Percentiles rank a stretch among this genome's conserved stretches.
phyloP scores from a whole-genome alignment of 1,139 yeast species.

The Taphrina deformans region DNA sequence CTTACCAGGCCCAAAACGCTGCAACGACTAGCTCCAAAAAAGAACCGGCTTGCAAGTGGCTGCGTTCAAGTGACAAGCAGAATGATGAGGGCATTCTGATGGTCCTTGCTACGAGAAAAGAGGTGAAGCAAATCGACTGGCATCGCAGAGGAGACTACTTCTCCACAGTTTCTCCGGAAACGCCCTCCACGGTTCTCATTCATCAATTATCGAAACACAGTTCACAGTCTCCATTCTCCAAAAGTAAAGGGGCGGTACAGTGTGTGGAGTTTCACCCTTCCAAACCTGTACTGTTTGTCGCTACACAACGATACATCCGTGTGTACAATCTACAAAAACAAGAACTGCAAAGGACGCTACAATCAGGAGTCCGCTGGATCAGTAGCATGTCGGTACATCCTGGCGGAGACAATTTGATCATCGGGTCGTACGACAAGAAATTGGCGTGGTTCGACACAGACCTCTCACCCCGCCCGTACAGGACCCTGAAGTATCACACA shows the following conservation, averaged over 20 bases:
- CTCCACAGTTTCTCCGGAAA: slow-evolving; percentile 89
- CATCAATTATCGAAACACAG: slow-evolving; percentile 93
- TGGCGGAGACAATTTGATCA: slow-evolving; percentile 82
- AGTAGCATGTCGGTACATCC: slow-evolving; percentile 92
- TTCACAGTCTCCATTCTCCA: slow-evolving; percentile 95
- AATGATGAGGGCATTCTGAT: slow-evolving; percentile 69
- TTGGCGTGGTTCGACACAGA: slow-evolving; percentile 98
- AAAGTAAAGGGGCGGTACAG: slow-evolving; percentile 90
- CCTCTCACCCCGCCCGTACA: slow-evolving; percentile 83
- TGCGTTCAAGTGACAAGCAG: slow-evolving; percentile 69
- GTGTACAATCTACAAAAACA: slow-evolving; percentile 89
- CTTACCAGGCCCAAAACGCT: slow-evolving; percentile 65
- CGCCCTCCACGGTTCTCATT: slow-evolving; percentile 82
- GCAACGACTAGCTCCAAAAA: slow-evolving; percentile 50
- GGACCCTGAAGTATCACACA: slow-evolving; percentile 90
- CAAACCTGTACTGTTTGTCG: slow-evolving; percentile 89
- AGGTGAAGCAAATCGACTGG: slow-evolving; percentile 86
- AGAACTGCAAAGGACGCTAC: slow-evolving; percentile 71
- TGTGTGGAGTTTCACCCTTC: slow-evolving; percentile 97
- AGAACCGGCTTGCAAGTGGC: slow-evolving; percentile 77
- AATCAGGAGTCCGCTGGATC: slow-evolving; percentile 96
- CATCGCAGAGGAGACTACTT: slow-evolving; percentile 97
- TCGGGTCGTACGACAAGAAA: slow-evolving; percentile 91
- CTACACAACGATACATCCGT: slow-evolving; percentile 88
- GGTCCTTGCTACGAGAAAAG: slow-evolving; percentile 65